Conservation (phyloP, 768 basidiomycete genomes). For the Atractiella rhizophila region DNA sequence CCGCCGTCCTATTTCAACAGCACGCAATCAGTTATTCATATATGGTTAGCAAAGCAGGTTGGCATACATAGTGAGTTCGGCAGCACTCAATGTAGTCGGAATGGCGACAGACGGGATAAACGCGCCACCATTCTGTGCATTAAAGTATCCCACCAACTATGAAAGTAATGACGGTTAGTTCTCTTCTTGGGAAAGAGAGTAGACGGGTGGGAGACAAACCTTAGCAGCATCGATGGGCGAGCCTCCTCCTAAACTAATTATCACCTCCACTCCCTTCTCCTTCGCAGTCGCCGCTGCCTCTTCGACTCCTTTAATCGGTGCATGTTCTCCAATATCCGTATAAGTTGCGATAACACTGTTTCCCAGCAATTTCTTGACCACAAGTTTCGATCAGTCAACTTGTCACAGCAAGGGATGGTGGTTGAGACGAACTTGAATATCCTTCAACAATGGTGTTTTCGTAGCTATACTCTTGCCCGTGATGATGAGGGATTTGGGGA, state of each 20-base stretch:
- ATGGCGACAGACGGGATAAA: slow-evolving; percentile 46
- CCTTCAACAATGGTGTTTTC: slow-evolving; percentile 1
- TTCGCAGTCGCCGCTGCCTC: slow-evolving; percentile 3
- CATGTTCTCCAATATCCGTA: slow-evolving; percentile 3
- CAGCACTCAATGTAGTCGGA: slow-evolving; percentile 40
- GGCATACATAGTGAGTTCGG: slow-evolving; percentile 2
- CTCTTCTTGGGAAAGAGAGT: too few species aligned
- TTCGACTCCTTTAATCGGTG: slow-evolving; percentile 2
- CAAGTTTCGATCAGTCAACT: too few species aligned
- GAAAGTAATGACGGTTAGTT: too few species aligned
- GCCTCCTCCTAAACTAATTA: slow-evolving; percentile 53
- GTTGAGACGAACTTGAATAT: neutral
- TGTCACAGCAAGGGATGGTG: too few species aligned
- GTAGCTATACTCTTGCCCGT: slow-evolving; percentile 4
- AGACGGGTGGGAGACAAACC: too few species aligned
- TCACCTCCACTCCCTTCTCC: slow-evolving; percentile 33
- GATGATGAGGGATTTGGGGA: slow-evolving; percentile 3
- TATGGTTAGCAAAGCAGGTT: neutral
- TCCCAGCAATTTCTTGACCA: too few species aligned
- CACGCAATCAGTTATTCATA: neutral
- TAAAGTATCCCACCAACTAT: slow-evolving; percentile 38
- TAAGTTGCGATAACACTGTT: neutral
- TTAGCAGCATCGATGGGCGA: slow-evolving; percentile 58
- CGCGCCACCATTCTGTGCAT: slow-evolving; percentile 31
- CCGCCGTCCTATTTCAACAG: slow-evolving; percentile 2